Base-by-base conservation (phyloP, 768 basidiomycete genomes). In the Lactifluus rugatus region DNA sequence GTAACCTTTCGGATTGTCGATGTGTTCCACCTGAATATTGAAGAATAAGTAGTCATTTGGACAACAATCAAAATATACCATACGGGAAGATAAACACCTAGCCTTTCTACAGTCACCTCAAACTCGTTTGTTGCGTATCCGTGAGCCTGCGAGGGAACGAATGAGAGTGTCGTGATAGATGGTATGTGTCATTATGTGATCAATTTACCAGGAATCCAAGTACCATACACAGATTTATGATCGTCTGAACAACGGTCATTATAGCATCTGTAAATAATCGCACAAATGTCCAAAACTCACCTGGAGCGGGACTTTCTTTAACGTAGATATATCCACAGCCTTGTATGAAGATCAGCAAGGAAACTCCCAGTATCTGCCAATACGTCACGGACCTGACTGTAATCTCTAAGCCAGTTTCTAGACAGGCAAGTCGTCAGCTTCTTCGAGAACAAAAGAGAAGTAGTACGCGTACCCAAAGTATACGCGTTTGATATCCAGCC, bases 1-100 rank as follows among this genome's bases (percentile, higher is more conserved):
- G 65, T 93, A 94, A 13, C 90, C 91, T 69, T 88, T 90, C 2
- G 91, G 92, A 66, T 95, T 95, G 68, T 95, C 92, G 66, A 93
- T 93, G 68, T 95, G 92, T 69, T 93, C 88, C 0, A 78, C 80
- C 83, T 87, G 37, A 28, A 47, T 3, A 34, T 28, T n/a, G 8
- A 37, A 31, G 21, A 44, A 23, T 45, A 32, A 53, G 41, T 39
- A 28, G 23, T 31, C 13, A 25, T 28, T 28, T 3, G 13, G 26
- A 23, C 19, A 5, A 17, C 10, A 19, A 31, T 25, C 9, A 9
- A 34, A 36, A 31, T 36, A 42, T 54, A 3, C 77, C 76, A 62
- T 51, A 86, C 87, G 0, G 91, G 90, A 28, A 93, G 82, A 69
- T 95, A 95, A 44, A 83, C 81, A 2, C 87, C 91, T 2, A 95